Base-by-base conservation (phyloP, 106 monocot species). In the Phalaenopsis aphrodite region DNA sequence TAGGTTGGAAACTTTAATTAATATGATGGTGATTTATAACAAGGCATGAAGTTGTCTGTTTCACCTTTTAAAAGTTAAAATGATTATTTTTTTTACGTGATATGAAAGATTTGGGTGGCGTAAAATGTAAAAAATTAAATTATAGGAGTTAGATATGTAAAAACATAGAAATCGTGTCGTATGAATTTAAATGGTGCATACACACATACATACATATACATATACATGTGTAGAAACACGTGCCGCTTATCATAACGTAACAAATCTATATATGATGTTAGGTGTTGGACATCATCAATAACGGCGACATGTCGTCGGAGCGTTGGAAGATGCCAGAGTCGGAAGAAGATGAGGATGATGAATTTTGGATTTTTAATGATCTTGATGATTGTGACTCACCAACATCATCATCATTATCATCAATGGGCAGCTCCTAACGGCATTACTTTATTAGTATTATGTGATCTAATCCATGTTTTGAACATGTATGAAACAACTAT, bases 331-430 rank as follows among this genome's bases (percentile, higher is more conserved):
- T 81, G 81, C 81, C 83, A 1, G 81, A 81, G 23, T 80, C 80
- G 3, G 76, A 84, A 17, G 75, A 81, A 30, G 87, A 79, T 12
- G 75, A 81, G 52, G 87, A 78, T 12, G 83, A 80, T 21, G 87
- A 87, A 81, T 81, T 78, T 9, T 78, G 83, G 72, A 83, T 58
- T 16, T 84, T 84, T 23, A 84, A 87, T 49, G 84, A 87, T 79
- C 84, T 87, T 55, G 84, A 82, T 56, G 86, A 84, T 55, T 74
- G 78, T 10, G 66, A 79, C 41, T 81, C 78, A 1, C 81, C 84
- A 6, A 74, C 80, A 43, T 78, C 87, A 19, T 57, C 78, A 12
- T 81, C 84, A 49, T 76, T 30, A 41, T 84, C 79, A 37, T 84
- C 79, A 37, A 61, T 41, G 36, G 48, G 86, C 67, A 46, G 65